These are phyloP conservation scores for Aleurites moluccanus DNA, from an alignment of 441 rosid genomes.

Conservation along the genomic window DNA sequence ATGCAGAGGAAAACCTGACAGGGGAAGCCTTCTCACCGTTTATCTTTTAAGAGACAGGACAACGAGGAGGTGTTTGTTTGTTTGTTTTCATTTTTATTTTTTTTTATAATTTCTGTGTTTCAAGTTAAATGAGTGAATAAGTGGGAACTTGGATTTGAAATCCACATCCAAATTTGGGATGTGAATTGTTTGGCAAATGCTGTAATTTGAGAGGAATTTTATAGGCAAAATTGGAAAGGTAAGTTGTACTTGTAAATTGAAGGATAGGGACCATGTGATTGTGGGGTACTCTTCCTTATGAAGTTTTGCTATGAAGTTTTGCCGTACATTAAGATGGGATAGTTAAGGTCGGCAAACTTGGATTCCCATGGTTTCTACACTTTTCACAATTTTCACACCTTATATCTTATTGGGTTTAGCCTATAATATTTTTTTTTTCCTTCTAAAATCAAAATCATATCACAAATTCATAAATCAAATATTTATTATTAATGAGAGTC, in stretches of 20 bases:
- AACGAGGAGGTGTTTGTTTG: constrained; percentile 32
- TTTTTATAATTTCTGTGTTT: background rate
- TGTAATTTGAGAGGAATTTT: background rate
- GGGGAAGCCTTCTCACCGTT: constrained; percentile 25
- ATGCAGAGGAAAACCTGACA: constrained; percentile 34
- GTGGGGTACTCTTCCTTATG: background rate
- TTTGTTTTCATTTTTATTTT: background rate
- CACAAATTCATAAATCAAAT: no score
- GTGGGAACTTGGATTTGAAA: constrained; percentile 11
- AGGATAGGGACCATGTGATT: constrained; percentile 18
- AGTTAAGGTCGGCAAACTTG: background rate
- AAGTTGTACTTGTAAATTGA: background rate
- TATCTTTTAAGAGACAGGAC: constrained; percentile 43
- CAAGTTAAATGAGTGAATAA: no score
- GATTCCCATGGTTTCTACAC: background rate
- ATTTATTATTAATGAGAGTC: no score
- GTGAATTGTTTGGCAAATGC: background rate
- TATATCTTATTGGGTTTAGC: no score
- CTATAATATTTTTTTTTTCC: no score
- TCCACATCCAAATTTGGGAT: background rate
- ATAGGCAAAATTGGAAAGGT: background rate
- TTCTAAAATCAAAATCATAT: no score
- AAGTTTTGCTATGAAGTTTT: no score
- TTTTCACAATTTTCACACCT: constrained; percentile 7
- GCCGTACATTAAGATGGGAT: constrained; percentile 8